These are phyloP conservation scores for Candida orba DNA, from an alignment of 805 yeast genomes.

Conservation along the genomic window DNA sequence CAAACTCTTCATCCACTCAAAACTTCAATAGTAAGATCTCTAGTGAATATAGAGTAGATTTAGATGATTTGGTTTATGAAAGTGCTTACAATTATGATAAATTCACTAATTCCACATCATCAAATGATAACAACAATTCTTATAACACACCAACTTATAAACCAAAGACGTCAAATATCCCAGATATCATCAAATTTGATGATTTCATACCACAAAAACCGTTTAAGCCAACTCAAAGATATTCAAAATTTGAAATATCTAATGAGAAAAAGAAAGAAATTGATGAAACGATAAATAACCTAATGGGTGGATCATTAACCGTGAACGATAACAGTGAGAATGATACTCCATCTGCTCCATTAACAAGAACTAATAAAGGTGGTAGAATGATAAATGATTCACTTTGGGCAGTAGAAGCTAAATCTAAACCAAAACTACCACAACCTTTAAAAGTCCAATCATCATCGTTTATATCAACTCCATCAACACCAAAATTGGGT, in stretches of 20 bases:
- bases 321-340: neutral
- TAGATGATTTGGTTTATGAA: conserved; percentile 48
- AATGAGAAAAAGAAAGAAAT: conserved; percentile 15
- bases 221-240: conserved; percentile 6
- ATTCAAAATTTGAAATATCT: conserved; percentile 16
- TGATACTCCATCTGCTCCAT: neutral
- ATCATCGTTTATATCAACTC: no score
- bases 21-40: conserved; percentile 30
- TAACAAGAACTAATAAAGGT: conserved; percentile 8
- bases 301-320: conserved; percentile 11
- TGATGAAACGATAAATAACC: conserved; percentile 10
- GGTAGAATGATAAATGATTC: conserved; percentile 5
- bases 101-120: conserved; percentile 24
- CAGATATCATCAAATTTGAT: conserved; percentile 21
- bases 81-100: conserved; percentile 47
- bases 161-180: conserved; percentile 10
- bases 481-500: no score
- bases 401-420: conserved; percentile 5
- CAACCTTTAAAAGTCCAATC: neutral
- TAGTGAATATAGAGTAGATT: conserved; percentile 33
- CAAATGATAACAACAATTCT: neutral
- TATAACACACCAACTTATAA: neutral
- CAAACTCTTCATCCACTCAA: conserved; percentile 12
- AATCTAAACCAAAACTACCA: neutral
- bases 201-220: conserved; percentile 11